Base-by-base conservation (phyloP, 164 flowering plant species). In the Liquidambar formosana region DNA sequence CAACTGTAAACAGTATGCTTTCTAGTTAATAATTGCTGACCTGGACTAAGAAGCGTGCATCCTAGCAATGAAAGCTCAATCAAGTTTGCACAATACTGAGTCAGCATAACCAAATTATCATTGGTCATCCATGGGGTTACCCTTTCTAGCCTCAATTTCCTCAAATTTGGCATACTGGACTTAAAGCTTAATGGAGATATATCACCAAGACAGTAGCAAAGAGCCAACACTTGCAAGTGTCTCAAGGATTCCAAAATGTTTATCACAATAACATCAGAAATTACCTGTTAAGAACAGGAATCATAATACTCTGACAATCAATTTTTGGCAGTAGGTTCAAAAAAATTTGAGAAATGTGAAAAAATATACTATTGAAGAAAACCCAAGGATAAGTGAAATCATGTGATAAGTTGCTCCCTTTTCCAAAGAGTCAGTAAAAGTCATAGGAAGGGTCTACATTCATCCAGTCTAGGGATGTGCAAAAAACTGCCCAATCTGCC, bases 81-180 rank as follows among this genome's bases (percentile, higher is more conserved):
- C 68, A 92, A 71, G 60, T 71, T 82, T 48, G 72, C 11, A 77
- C 83, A 87, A 69, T 65, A 85, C 65, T 66, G 77, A 25, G 87
- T 82, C 64, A 92, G 75, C 64, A 70, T 70, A 41, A 76, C 64
- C 84, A 92, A 80, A 76, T 90, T 86, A 38, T 75, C 74, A 79
- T 90, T 90, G 68, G 83, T 85, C 91, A 92, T 79, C 91, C 88
- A 88, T 41, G 92, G 87, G 54, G 88, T 75, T 66, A 89, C 96
- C 71, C 94, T 83, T 72, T 85, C 82, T 64, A 92, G 89, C 81
- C 68, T 85, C 78, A 92, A 73, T 64, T 65, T 89, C 68, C 78
- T 85, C 72, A 92, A 74, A 77, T 77, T 84, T 66, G 87, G 90
- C 81, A 82, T 70, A 52, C 77, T 69, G 19, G 71, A 48, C 63